Evolutionary conservation across 768 basidiomycete genomes (phyloP).

Genomic region (Tylopilus sp.): DNA sequence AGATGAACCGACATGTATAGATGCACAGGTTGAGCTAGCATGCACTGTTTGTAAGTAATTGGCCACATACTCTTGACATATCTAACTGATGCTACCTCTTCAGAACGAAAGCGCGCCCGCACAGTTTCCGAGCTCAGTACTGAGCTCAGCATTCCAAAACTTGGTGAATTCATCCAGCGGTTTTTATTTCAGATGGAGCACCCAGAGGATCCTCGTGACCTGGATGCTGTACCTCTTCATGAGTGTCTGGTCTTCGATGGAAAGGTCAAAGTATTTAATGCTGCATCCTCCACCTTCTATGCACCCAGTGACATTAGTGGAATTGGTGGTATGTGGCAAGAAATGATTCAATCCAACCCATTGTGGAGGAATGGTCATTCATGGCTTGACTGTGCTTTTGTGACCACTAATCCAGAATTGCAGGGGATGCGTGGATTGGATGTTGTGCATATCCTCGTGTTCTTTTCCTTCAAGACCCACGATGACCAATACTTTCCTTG

Average conservation of each 20-base stretch:
- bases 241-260: neutral
- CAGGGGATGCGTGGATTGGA: neutral
- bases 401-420: neutral
- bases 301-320: neutral
- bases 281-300: neutral
- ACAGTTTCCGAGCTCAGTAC: neutral
- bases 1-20: too few relatives aligned
- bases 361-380: neutral
- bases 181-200: neutral
- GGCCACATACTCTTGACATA: neutral
- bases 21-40: neutral
- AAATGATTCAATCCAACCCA: neutral
- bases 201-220: neutral
- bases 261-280: neutral
- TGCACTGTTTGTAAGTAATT: neutral
- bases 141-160: neutral
- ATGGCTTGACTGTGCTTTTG: neutral
- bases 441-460: neutral
- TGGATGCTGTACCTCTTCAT: neutral
- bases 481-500: neutral
- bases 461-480: neutral
- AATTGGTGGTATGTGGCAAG: neutral
- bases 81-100: neutral
- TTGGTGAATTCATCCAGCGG: neutral
- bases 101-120: neutral